Conservation (phyloP, 1,284 basidiomycete species). For the Bjerkandera adusta region DNA sequence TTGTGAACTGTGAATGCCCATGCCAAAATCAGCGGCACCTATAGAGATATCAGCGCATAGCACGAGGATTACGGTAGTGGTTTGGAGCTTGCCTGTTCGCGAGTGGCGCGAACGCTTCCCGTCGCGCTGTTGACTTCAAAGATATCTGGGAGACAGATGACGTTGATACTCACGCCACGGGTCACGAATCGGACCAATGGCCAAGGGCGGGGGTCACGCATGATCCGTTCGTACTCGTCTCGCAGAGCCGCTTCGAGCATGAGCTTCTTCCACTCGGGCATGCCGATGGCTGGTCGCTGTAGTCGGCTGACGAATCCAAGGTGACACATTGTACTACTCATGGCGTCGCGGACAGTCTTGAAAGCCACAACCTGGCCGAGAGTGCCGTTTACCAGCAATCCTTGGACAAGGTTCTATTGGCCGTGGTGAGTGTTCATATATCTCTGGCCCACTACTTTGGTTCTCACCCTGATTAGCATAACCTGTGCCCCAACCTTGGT, state of each 20-base stretch:
- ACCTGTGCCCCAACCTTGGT: conserved; percentile 62
- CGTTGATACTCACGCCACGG: conserved; percentile 33
- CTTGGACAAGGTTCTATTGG: conserved; percentile 12
- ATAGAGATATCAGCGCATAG: not conserved
- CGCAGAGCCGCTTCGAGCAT: conserved; percentile 17
- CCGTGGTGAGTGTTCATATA: not conserved
- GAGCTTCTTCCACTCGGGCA: conserved; percentile 15
- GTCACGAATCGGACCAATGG: conserved; percentile 51
- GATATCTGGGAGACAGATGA: conserved; percentile 49
- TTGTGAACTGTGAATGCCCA: conserved; percentile 88
- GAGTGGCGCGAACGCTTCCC: conserved; percentile 49
- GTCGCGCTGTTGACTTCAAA: conserved; percentile 56
- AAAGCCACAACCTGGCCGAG: conserved; percentile 79
- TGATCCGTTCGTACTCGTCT: conserved; percentile 13
- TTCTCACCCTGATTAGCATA: conserved; percentile 69
- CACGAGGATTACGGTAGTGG: not conserved
- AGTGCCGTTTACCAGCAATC: conserved; percentile 72
- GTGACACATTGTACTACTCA: too few species aligned
- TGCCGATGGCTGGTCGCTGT: conserved; percentile 3
- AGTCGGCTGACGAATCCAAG: too few species aligned
- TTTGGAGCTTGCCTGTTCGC: conserved; percentile 42
- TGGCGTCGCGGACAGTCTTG: conserved; percentile 3
- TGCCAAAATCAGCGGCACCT: conserved; percentile 77
- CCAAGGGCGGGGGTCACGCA: conserved; percentile 35
- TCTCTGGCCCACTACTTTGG: not conserved